phyloP scores from a whole-genome alignment of 2,329 filamentous ascomycete species.

The Alternaria incomplexa region DNA sequence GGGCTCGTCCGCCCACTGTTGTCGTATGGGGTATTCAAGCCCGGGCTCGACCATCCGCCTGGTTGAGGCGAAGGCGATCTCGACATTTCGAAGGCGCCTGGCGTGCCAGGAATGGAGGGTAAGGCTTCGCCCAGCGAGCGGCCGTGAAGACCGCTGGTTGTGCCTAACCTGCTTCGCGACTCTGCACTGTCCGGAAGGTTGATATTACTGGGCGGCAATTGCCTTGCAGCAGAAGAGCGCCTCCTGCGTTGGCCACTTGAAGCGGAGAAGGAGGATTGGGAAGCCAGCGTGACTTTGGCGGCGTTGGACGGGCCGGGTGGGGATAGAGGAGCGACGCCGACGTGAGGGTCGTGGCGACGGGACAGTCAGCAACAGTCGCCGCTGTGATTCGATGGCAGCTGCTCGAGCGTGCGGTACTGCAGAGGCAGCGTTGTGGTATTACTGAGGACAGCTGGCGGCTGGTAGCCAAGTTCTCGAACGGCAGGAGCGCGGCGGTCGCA shows the following conservation, averaged over 20 bases:
- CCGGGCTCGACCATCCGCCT: constrained; percentile 88
- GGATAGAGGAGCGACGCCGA: constrained; percentile 27
- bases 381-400: constrained; percentile 11
- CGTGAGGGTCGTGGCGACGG: constrained; percentile 32
- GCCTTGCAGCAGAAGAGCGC: constrained; percentile 48
- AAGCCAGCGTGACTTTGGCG: constrained; percentile 47
- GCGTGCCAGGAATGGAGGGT: constrained; percentile 48
- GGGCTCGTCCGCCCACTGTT: constrained; percentile 73
- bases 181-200: constrained; percentile 36
- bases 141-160: constrained; percentile 42
- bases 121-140: constrained; percentile 42
- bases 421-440: constrained; percentile 24
- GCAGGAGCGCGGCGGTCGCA: constrained; percentile 28
- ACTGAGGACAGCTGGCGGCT: constrained; percentile 38
- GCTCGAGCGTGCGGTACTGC: constrained; percentile 20
- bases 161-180: constrained; percentile 34
- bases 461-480: constrained; percentile 20
- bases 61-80: constrained; percentile 85
- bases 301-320: constrained; percentile 29
- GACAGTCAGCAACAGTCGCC: constrained; percentile 16
- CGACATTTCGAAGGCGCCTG: constrained; percentile 66
- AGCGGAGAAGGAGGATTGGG: constrained; percentile 45
- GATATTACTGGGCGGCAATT: constrained; percentile 39
- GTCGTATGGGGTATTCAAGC: constrained; percentile 69
- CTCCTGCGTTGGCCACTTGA: constrained; percentile 49